Evolutionary conservation across 768 basidiomycete species (phyloP).

Genomic region (Russula compacta): DNA sequence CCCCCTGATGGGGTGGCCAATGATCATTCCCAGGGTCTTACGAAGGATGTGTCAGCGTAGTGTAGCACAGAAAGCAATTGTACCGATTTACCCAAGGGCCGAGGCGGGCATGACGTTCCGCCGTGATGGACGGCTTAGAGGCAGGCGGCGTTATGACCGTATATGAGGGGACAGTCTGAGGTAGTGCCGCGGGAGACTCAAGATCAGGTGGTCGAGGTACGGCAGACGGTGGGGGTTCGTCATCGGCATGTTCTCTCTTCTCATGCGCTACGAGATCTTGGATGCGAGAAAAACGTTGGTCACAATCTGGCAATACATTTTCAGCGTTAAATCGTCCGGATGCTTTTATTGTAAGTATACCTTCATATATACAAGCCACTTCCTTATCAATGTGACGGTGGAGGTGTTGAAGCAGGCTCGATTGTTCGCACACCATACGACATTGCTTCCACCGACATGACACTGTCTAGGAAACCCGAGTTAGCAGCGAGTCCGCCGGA

Average conservation of each 20-base stretch:
- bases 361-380: conserved; percentile 9
- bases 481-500: neutral
- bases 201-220: conserved; percentile 6
- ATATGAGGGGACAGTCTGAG: conserved; percentile 8
- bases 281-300: conserved; percentile 12
- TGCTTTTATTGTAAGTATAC: neutral
- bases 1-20: neutral
- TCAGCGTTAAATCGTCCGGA: neutral
- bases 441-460: conserved; percentile 18
- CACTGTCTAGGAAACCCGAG: conserved; percentile 10
- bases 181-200: neutral
- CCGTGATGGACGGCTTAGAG: conserved; percentile 7
- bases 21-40: conserved; percentile 7
- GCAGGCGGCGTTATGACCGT: neutral
- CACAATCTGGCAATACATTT: conserved; percentile 8
- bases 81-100: conserved; percentile 13
- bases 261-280: conserved; percentile 9
- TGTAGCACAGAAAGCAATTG: neutral
- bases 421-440: conserved; percentile 17
- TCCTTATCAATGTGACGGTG: conserved; percentile 12
- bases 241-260: conserved; percentile 10
- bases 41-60: conserved; percentile 1
- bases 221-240: conserved; percentile 5
- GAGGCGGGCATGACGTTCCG: conserved; percentile 14
- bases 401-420: conserved; percentile 9